Conservation (phyloP, 2,329 filamentous ascomycete species). For the Sporothrix dimorphospora region DNA sequence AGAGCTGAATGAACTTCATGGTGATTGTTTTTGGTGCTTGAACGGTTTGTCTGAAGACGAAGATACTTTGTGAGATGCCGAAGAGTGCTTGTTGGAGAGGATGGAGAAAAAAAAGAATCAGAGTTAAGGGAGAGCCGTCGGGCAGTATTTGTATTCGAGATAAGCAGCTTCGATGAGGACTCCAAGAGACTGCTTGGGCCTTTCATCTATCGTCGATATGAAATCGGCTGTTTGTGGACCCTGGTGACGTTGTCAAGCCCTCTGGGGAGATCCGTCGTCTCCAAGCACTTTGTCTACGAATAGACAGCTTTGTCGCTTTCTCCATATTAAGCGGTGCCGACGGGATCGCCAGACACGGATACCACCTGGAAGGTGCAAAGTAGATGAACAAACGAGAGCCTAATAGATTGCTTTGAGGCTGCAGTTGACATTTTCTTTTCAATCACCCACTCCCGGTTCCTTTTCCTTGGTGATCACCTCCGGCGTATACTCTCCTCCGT, state of each 20-base stretch:
- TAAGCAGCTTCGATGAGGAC: neutral
- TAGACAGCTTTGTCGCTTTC: neutral
- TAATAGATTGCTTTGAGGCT: neutral
- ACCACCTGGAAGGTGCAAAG: neutral
- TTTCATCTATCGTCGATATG: neutral
- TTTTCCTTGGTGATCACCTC: neutral
- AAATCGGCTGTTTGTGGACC: neutral
- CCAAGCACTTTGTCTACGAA: too few relatives aligned
- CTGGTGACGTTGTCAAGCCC: constrained; percentile 1
- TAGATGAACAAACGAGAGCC: neutral
- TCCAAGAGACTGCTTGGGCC: neutral
- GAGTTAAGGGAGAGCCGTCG: neutral
- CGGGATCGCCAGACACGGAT: neutral
- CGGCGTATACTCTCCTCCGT: neutral
- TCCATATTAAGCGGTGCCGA: neutral
- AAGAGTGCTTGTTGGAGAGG: neutral
- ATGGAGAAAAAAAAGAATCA: neutral
- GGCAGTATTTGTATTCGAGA: neutral
- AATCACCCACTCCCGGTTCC: neutral
- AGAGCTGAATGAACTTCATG: constrained; percentile 27
- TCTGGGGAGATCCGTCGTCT: neutral
- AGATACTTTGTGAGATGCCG: neutral
- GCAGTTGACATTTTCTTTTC: neutral
- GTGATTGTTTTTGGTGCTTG: neutral
- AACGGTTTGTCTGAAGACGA: neutral